Percentiles rank a stretch among this genome's conserved stretches.
Conservation (phyloP, 768 basidiomycete species). For the Suillus paluster region DNA sequence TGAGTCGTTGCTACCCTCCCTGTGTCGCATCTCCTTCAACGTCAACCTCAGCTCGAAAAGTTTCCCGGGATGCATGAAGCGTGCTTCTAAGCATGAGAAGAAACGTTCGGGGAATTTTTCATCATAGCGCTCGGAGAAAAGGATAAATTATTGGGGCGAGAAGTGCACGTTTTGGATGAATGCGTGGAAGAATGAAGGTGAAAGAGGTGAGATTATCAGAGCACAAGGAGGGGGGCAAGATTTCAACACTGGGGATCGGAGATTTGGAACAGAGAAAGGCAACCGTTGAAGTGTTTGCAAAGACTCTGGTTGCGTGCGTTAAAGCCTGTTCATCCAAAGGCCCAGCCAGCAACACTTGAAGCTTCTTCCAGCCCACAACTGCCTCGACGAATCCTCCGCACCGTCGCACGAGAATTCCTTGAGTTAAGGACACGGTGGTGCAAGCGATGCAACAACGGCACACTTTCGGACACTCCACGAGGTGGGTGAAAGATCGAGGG, state of each 20-base stretch:
- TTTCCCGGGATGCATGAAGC: neutral
- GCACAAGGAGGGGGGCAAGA: neutral
- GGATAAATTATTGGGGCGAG: neutral
- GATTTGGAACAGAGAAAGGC: neutral
- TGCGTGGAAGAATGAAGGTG: neutral
- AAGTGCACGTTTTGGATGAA: neutral
- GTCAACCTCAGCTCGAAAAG: neutral
- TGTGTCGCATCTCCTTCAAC: neutral
- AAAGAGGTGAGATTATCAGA: neutral
- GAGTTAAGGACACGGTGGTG: neutral
- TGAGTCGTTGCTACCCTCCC: neutral
- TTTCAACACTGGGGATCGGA: neutral
- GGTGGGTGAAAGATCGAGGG: neutral
- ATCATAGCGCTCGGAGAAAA: neutral
- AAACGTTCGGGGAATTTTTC: neutral
- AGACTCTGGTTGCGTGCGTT: neutral
- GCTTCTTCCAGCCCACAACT: neutral
- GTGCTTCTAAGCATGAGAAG: neutral
- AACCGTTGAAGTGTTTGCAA: neutral
- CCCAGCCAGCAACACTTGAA: neutral
- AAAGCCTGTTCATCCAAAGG: neutral
- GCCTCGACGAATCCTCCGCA: neutral
- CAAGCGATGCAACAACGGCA: neutral
- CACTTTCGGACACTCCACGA: neutral
- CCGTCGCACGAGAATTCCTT: neutral